phyloP scores from a whole-genome alignment of 345 rosid species.

The Cochlearia excelsa region DNA sequence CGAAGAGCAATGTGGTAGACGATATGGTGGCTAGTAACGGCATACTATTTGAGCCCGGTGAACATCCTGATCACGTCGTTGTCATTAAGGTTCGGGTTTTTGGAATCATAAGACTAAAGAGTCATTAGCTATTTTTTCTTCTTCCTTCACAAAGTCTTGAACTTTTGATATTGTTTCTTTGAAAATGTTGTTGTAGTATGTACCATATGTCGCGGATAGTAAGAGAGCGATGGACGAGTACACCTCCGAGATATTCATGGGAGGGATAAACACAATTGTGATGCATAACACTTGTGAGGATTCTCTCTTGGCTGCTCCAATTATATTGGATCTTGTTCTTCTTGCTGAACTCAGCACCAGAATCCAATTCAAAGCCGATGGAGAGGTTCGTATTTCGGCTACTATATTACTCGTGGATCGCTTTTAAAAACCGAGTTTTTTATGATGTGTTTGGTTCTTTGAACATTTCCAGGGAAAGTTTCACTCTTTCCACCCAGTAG shows the following conservation, averaged over 20 bases:
- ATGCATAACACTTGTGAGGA: constrained; percentile 96
- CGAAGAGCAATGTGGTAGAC: constrained; percentile 94
- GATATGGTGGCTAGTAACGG: constrained; percentile 97
- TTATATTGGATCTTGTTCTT: constrained; percentile 90
- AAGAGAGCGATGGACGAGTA: constrained; percentile 99
- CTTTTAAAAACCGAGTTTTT: background rate
- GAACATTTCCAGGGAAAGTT: constrained; percentile 61
- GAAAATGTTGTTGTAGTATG: constrained; percentile 50
- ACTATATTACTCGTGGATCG: no score
- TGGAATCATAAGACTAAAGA: background rate
- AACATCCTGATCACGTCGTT: constrained; percentile 97
- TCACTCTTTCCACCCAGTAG: constrained; percentile 97
- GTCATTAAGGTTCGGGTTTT: constrained; percentile 76
- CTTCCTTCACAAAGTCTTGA: background rate
- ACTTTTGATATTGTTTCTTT: background rate
- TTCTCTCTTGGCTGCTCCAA: constrained; percentile 96
- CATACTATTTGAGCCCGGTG: constrained; percentile 88
- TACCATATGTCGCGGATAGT: constrained; percentile 90
- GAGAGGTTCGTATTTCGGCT: constrained; percentile 54
- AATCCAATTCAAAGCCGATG: constrained; percentile 85
- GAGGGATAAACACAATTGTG: constrained; percentile 88
- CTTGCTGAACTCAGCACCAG: constrained; percentile 95
- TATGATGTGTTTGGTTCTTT: background rate
- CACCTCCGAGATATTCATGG: constrained; percentile 98
- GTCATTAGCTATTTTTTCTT: no score